Conservation (phyloP, 345 rosid genomes). For the Limnanthes douglasii region DNA sequence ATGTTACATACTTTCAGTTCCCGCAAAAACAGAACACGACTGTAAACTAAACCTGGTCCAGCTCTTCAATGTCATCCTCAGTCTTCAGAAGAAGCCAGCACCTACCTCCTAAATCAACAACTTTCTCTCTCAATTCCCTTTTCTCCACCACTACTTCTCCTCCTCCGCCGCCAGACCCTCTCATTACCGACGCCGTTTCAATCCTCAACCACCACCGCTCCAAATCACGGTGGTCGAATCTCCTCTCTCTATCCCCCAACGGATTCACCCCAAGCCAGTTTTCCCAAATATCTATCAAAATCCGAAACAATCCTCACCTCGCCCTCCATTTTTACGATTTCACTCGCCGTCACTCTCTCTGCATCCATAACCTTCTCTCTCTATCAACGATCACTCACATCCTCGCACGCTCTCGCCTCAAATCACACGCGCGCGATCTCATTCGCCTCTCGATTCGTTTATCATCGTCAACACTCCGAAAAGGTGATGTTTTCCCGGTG, state of each 20-base stretch:
- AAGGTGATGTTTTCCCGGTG: background rate
- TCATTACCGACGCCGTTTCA: constrained; percentile 33
- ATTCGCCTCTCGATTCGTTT: constrained; percentile 33
- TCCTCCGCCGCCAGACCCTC: constrained; percentile 10
- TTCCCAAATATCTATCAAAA: constrained; percentile 32
- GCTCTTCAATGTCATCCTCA: constrained; percentile 10
- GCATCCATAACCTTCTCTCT: constrained; percentile 37
- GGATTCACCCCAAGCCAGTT: constrained; percentile 46
- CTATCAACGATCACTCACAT: constrained; percentile 49
- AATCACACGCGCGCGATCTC: constrained; percentile 22
- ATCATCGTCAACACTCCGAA: background rate
- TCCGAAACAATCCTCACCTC: constrained; percentile 50
- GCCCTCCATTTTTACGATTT: constrained; percentile 61
- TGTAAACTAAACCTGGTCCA: too few species aligned
- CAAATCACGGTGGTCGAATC: constrained; percentile 66
- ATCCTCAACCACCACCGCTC: constrained; percentile 70
- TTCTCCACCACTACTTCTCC: constrained; percentile 11
- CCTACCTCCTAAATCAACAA: constrained; percentile 8
- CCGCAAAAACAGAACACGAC: too few species aligned
- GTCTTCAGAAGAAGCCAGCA: constrained; percentile 8
- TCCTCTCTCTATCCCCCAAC: constrained; percentile 39
- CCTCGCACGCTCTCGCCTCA: constrained; percentile 66
- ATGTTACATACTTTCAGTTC: too few species aligned
- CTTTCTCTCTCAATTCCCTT: constrained; percentile 5
- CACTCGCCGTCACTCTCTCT: constrained; percentile 46